Percentiles rank a stretch among this genome's conserved stretches.
Conservation (phyloP, 441 rosid genomes). For the Manihot esculenta region DNA sequence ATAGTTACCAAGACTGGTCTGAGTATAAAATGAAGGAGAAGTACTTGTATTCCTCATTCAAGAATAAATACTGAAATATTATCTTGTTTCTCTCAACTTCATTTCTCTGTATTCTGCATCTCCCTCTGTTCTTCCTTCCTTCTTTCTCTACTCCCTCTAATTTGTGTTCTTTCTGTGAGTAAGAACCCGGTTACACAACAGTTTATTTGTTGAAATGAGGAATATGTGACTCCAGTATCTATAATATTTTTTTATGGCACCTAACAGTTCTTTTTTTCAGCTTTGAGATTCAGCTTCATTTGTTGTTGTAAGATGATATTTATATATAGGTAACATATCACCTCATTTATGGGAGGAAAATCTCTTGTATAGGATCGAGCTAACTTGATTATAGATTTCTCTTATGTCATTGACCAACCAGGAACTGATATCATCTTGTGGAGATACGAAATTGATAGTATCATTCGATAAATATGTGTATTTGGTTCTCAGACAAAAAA, state of each 20-base stretch:
- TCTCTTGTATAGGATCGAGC: background rate
- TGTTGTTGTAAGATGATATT: no score
- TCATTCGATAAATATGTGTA: background rate
- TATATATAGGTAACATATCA: background rate
- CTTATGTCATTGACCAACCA: background rate
- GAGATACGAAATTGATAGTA: background rate
- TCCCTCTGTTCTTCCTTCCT: no score
- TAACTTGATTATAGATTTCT: background rate
- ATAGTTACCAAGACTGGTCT: no score
- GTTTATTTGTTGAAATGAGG: background rate
- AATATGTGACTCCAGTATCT: background rate
- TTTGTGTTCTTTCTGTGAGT: no score
- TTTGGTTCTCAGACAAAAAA: background rate
- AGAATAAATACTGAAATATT: no score
- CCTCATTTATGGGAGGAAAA: background rate
- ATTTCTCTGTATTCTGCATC: no score
- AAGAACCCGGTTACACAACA: no score
- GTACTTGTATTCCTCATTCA: no score
- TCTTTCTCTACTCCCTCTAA: no score
- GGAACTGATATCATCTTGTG: background rate
- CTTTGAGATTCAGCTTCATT: no score
- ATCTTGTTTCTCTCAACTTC: no score
- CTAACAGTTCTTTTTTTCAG: background rate
- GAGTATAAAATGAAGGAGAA: no score
- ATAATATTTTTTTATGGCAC: background rate